Evolutionary conservation across 176 grass and related monocot species (phyloP).

Genomic region (Alopecurus myosuroides): DNA sequence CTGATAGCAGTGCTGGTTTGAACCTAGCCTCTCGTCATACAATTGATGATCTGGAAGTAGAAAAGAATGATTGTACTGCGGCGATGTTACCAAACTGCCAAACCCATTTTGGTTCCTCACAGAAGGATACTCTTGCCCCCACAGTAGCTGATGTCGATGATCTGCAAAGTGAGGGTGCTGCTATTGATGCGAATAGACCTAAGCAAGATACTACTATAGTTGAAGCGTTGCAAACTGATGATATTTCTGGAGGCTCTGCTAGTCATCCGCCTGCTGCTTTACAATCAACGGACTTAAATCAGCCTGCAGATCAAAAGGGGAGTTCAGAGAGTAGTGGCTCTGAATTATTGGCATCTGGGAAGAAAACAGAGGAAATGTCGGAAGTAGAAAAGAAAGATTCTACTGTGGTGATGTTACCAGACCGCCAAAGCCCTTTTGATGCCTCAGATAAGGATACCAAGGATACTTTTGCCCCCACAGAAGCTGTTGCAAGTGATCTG

Average conservation of each 20-base stretch:
- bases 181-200: neutral
- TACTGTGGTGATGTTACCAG: neutral
- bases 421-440: slow-evolving; percentile 6
- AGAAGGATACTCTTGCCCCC: neutral
- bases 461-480: neutral
- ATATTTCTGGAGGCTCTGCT: neutral
- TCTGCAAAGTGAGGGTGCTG: slow-evolving; percentile 5
- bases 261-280: neutral
- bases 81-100: neutral
- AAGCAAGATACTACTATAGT: slow-evolving; percentile 7
- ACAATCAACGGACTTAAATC: slow-evolving; percentile 16
- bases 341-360: neutral
- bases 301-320: neutral
- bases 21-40: neutral
- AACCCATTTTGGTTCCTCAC: slow-evolving; percentile 8
- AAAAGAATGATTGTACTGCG: neutral
- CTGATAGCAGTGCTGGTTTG: slow-evolving; percentile 16
- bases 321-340: slow-evolving; percentile 15
- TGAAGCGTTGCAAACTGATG: neutral
- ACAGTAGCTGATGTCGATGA: neutral
- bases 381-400: neutral
- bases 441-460: neutral
- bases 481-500: slow-evolving; percentile 6
- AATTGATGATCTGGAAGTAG: neutral
- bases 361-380: neutral